Percentiles rank a stretch among this genome's conserved stretches.
These are phyloP conservation scores for Erigeron canadensis DNA, from an alignment of 129 eudicot species.

Conservation along the genomic window DNA sequence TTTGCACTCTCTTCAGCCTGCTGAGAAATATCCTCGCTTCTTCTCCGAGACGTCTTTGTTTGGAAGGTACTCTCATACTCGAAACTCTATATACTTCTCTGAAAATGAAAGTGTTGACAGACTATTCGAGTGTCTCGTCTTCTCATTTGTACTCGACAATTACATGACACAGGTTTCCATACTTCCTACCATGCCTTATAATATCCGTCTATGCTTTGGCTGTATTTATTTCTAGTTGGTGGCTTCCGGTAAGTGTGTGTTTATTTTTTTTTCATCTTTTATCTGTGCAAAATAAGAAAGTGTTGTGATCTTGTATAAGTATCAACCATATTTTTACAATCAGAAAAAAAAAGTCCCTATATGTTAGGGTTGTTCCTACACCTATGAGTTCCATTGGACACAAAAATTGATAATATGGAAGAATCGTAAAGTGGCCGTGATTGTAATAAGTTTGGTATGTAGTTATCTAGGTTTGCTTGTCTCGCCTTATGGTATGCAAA, in stretches of 20 bases:
- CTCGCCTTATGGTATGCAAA: background rate
- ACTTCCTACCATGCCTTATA: conserved; percentile 28
- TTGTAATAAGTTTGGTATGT: background rate
- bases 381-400: too few relatives aligned
- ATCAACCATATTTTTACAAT: background rate
- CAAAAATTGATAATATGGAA: too few relatives aligned
- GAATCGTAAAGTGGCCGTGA: background rate
- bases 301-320: background rate
- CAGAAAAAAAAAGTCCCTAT: too few relatives aligned
- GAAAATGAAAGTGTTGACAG: background rate
- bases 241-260: conserved; percentile 36
- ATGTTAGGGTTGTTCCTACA: too few relatives aligned
- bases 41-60: conserved; percentile 33
- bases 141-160: background rate
- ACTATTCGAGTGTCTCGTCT: background rate
- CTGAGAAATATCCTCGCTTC: conserved; percentile 33
- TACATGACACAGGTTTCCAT: conserved; percentile 31
- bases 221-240: conserved; percentile 33
- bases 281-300: background rate
- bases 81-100: background rate
- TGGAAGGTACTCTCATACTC: conserved; percentile 34
- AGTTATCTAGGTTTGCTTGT: background rate
- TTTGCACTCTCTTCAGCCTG: conserved; percentile 32
- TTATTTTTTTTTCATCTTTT: background rate
- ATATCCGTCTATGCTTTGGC: conserved; percentile 25